phyloP scores from a whole-genome alignment of 2,329 filamentous ascomycete species.

The Talaromyces verruculosus region DNA sequence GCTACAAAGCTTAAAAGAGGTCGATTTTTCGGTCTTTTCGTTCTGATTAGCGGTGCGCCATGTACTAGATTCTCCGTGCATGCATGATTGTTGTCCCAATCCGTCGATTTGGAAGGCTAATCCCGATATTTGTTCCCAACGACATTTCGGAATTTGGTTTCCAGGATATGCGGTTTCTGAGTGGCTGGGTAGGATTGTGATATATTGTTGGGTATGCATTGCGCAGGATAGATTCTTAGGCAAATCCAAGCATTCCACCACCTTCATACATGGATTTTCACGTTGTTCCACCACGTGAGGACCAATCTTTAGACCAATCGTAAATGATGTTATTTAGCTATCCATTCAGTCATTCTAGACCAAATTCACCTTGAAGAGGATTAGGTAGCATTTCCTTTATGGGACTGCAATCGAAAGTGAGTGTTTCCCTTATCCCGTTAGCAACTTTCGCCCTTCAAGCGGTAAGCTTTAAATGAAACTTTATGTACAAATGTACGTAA shows the following conservation, averaged over 20 bases:
- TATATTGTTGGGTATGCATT: neutral
- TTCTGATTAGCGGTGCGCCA: neutral
- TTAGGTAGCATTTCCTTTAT: neutral
- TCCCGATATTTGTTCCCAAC: neutral
- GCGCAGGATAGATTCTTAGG: neutral
- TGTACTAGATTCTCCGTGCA: neutral
- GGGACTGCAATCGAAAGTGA: neutral
- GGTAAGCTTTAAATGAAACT: neutral
- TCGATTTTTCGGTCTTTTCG: neutral
- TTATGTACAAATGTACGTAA: neutral
- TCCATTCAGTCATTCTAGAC: neutral
- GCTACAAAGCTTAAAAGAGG: neutral
- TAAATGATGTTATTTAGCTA: neutral
- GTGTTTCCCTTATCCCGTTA: neutral
- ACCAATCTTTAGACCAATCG: neutral
- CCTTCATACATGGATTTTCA: neutral
- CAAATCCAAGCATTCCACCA: neutral
- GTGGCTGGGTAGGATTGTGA: neutral
- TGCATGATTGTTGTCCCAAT: neutral
- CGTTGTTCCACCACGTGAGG: neutral
- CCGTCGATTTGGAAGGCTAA: neutral
- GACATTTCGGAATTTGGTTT: neutral
- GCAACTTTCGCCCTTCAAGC: neutral
- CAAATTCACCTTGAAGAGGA: neutral
- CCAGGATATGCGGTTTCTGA: neutral